Evolutionary conservation across 495 filamentous ascomycete genomes (phyloP).

Genomic region (Neurospora sp.): DNA sequence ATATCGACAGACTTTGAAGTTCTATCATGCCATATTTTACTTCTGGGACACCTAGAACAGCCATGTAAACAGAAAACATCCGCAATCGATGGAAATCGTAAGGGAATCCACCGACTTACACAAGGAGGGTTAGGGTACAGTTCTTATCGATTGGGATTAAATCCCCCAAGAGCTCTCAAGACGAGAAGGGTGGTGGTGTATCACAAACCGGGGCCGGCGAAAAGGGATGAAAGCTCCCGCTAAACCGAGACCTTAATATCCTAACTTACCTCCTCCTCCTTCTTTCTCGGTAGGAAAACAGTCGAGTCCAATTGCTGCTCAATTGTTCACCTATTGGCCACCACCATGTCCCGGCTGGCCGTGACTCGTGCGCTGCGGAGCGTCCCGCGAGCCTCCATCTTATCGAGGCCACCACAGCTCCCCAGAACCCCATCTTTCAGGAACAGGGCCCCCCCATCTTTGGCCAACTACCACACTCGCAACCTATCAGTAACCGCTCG

Average conservation of each 20-base stretch:
- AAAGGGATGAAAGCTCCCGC: neutral
- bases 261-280: neutral
- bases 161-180: neutral
- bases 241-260: neutral
- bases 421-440: neutral
- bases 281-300: neutral
- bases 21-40: neutral
- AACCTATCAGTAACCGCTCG: slow-evolving; percentile 10
- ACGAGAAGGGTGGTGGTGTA: neutral
- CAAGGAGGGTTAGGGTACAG: neutral
- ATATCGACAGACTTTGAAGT: neutral
- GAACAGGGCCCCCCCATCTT: neutral
- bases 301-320: neutral
- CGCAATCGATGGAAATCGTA: neutral
- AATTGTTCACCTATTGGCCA: neutral
- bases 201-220: neutral
- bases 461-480: neutral
- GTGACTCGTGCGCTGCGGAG: slow-evolving; percentile 11
- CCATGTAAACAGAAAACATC: neutral
- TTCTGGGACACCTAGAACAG: neutral
- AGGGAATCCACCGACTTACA: neutral
- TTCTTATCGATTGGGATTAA: neutral
- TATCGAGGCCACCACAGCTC: neutral
- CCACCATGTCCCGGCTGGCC: slow-evolving; percentile 15
- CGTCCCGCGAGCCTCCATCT: slow-evolving; percentile 10